These are phyloP conservation scores for Hypoxylon sp. DNA, from an alignment of 2,329 filamentous ascomycete species.

Conservation along the genomic window DNA sequence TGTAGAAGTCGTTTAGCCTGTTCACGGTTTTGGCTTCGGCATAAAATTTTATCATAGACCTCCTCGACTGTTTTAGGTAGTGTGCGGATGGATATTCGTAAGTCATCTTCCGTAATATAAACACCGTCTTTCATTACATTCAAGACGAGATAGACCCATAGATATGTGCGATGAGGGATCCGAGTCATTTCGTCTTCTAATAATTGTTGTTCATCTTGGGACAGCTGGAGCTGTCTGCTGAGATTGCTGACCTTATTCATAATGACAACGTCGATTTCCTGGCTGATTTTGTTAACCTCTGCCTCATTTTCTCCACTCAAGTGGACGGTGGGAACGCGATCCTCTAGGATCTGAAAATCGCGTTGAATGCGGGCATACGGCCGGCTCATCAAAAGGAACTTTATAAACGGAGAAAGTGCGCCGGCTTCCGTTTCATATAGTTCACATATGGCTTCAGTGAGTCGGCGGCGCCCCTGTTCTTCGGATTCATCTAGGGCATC, in stretches of 20 bases:
- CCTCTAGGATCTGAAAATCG: conserved; percentile 45
- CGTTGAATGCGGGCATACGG: conserved; percentile 52
- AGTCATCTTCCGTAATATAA: background rate
- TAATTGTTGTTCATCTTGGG: background rate
- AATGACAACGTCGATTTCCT: conserved; percentile 54
- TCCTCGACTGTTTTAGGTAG: conserved; percentile 46
- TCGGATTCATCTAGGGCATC: conserved; percentile 61
- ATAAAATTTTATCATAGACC: conserved; percentile 57
- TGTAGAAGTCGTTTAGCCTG: conserved; percentile 54
- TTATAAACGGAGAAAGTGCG: conserved; percentile 44
- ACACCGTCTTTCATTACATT: conserved; percentile 27
- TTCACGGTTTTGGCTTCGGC: conserved; percentile 46
- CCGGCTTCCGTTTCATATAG: background rate
- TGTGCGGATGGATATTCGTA: conserved; percentile 34
- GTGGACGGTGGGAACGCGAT: conserved; percentile 50
- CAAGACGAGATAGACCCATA: conserved; percentile 49
- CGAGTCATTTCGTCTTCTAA: conserved; percentile 2
- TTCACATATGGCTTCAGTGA: background rate
- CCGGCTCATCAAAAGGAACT: conserved; percentile 59
- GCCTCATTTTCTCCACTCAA: conserved; percentile 49
- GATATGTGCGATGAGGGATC: conserved; percentile 44
- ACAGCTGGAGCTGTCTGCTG: background rate
- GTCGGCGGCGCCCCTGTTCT: conserved; percentile 27
- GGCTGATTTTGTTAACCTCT: conserved; percentile 51
- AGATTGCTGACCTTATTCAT: conserved; percentile 37